These are phyloP conservation scores for Talaromyces islandicus DNA, from an alignment of 2,329 filamentous ascomycete species.

Conservation along the genomic window DNA sequence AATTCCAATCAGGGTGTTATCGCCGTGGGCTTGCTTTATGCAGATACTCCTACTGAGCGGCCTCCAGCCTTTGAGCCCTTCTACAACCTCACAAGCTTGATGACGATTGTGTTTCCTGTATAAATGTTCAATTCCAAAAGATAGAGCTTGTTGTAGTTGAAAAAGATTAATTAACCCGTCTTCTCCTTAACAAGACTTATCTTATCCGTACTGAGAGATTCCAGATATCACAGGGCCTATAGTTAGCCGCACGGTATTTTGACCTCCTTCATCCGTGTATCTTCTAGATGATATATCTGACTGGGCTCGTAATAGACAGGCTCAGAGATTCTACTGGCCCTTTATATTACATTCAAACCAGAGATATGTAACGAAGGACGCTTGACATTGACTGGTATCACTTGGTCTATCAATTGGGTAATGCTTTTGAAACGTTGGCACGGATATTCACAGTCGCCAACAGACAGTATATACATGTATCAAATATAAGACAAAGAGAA, in stretches of 20 bases:
- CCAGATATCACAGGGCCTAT: too few relatives aligned
- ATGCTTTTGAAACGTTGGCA: not conserved
- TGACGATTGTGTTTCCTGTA: not conserved
- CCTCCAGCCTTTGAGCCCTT: not conserved
- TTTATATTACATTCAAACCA: not conserved
- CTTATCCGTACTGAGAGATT: too few relatives aligned
- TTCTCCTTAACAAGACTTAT: too few relatives aligned
- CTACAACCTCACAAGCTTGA: not conserved
- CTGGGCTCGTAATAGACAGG: too few relatives aligned
- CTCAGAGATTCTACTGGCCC: too few relatives aligned
- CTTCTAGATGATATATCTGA: too few relatives aligned
- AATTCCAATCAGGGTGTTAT: slow-evolving; percentile 12
- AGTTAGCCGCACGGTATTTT: too few relatives aligned
- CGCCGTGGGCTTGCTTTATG: slow-evolving; percentile 9
- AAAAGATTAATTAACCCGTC: too few relatives aligned
- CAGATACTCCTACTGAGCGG: not conserved
- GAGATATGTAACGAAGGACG: not conserved
- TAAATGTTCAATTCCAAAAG: not conserved
- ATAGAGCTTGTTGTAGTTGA: too few relatives aligned
- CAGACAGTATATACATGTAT: not conserved
- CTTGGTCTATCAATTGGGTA: not conserved
- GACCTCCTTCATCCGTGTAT: too few relatives aligned
- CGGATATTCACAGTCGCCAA: not conserved
- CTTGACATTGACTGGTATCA: not conserved
- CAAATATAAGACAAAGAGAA: not conserved